Evolutionary conservation across 2,329 filamentous ascomycete genomes (phyloP).

Genomic region (Mycocentrospora acerina): DNA sequence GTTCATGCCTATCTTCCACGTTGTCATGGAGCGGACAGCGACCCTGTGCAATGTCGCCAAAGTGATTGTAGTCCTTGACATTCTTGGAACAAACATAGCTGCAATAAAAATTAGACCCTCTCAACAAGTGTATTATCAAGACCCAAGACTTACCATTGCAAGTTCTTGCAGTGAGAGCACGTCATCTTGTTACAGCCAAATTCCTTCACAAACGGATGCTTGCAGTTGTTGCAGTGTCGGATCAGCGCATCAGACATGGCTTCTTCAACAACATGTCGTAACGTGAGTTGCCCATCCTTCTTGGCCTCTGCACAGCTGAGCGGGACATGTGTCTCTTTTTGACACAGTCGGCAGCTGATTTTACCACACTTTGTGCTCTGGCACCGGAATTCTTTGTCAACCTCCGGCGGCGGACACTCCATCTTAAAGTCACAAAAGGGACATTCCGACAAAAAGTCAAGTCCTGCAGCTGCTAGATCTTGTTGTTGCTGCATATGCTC

Average conservation of each 20-base stretch:
- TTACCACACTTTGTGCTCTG: conserved; percentile 64
- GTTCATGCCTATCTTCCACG: conserved; percentile 59
- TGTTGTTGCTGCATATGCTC: conserved; percentile 72
- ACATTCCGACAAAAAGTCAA: conserved; percentile 73
- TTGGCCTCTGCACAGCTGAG: conserved; percentile 67
- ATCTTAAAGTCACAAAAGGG: conserved; percentile 82
- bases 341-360: conserved; percentile 59
- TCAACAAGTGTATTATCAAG: no score
- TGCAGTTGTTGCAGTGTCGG: conserved; percentile 70
- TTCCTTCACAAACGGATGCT: conserved; percentile 77
- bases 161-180: conserved; percentile 61
- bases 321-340: conserved; percentile 69
- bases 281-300: conserved; percentile 60
- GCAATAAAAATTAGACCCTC: conserved; percentile 4
- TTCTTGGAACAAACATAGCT: conserved; percentile 72
- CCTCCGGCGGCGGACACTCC: conserved; percentile 66
- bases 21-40: conserved; percentile 71
- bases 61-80: conserved; percentile 68
- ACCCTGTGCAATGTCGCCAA: conserved; percentile 52
- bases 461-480: conserved; percentile 66
- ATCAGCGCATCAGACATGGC: conserved; percentile 81
- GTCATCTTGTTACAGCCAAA: conserved; percentile 82
- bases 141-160: conserved; percentile 54
- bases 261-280: conserved; percentile 73
- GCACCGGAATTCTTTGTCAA: conserved; percentile 74